phyloP scores from a whole-genome alignment of 805 yeast species.

The Metschnikowia borealis region DNA sequence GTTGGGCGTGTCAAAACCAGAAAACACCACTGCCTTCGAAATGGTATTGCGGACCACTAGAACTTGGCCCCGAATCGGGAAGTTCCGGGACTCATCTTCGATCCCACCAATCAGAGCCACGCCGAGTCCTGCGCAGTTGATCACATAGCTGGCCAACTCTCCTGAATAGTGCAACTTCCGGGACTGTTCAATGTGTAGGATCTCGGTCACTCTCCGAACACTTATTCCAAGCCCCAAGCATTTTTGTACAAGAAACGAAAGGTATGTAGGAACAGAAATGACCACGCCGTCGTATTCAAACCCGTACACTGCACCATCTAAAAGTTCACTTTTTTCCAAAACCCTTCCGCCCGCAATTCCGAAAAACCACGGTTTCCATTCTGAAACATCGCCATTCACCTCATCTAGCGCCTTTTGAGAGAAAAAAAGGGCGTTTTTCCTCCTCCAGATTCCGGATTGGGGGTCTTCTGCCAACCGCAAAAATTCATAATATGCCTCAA shows the following conservation, averaged over 20 bases:
- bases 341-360: constrained; percentile 36
- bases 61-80: constrained; percentile 60
- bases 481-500: constrained; percentile 46
- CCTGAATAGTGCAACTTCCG: constrained; percentile 14
- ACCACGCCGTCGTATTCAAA: constrained; percentile 51
- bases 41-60: constrained; percentile 46
- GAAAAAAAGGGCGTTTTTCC: constrained; percentile 12
- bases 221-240: constrained; percentile 45
- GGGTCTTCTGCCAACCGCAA: constrained; percentile 46
- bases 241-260: constrained; percentile 48
- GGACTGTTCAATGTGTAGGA: constrained; percentile 49
- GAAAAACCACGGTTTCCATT: constrained; percentile 45
- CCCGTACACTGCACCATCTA: constrained; percentile 43
- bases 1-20: constrained; percentile 27
- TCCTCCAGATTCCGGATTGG: constrained; percentile 38
- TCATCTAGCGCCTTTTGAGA: constrained; percentile 12
- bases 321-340: constrained; percentile 34
- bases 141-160: constrained; percentile 42
- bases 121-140: constrained; percentile 56
- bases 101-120: constrained; percentile 45
- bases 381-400: constrained; percentile 5
- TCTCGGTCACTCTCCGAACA: constrained; percentile 36
- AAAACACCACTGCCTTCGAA: constrained; percentile 28
- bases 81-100: constrained; percentile 36
- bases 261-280: constrained; percentile 54